A percentile compares a stretch with the other conserved stretches of the same genome.
These are phyloP conservation scores for Sabuloglossum arenarium DNA, from an alignment of 495 filamentous ascomycete genomes.

Conservation along the genomic window DNA sequence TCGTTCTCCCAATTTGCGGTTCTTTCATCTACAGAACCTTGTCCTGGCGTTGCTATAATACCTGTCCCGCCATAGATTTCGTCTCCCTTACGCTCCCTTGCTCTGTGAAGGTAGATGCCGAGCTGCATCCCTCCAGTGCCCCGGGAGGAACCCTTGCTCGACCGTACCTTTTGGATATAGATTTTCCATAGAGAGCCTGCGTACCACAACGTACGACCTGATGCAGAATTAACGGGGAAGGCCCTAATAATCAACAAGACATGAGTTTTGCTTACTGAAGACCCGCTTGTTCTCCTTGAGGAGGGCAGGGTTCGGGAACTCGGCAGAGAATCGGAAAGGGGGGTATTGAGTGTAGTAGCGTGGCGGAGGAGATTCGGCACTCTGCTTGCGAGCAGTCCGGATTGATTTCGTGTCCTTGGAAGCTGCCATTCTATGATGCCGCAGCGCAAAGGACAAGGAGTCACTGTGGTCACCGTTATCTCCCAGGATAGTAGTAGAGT, in stretches of 20 bases:
- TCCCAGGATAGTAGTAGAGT: slow-evolving; percentile 36
- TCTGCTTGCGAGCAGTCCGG: slow-evolving; percentile 13
- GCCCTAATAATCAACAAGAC: background rate
- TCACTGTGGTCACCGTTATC: slow-evolving; percentile 11
- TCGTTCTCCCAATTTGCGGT: slow-evolving; percentile 27
- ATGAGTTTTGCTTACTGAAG: slow-evolving; percentile 8
- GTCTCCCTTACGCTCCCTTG: slow-evolving; percentile 32
- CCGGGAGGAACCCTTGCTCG: slow-evolving; percentile 19
- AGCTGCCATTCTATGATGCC: background rate
- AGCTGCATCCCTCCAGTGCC: slow-evolving; percentile 20
- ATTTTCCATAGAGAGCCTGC: slow-evolving; percentile 40
- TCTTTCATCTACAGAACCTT: slow-evolving; percentile 24
- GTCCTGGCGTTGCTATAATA: slow-evolving; percentile 9
- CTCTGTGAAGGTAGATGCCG: slow-evolving; percentile 38
- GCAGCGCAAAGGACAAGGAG: slow-evolving; percentile 8
- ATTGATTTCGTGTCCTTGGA: slow-evolving; percentile 7
- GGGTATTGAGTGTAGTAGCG: slow-evolving; percentile 29
- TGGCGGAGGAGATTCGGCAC: slow-evolving; percentile 1
- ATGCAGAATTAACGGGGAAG: slow-evolving; percentile 6
- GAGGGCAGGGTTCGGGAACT: slow-evolving; percentile 31
- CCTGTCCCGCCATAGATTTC: slow-evolving; percentile 15
- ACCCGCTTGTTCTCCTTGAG: slow-evolving; percentile 40
- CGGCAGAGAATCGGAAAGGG: slow-evolving; percentile 36
- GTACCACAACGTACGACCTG: slow-evolving; percentile 38
- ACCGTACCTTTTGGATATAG: slow-evolving; percentile 38